Evolutionary conservation across 345 rosid genomes (phyloP), one percentile per base, ranked within the genome.

Genomic region (Dipteronia dyeriana): DNA sequence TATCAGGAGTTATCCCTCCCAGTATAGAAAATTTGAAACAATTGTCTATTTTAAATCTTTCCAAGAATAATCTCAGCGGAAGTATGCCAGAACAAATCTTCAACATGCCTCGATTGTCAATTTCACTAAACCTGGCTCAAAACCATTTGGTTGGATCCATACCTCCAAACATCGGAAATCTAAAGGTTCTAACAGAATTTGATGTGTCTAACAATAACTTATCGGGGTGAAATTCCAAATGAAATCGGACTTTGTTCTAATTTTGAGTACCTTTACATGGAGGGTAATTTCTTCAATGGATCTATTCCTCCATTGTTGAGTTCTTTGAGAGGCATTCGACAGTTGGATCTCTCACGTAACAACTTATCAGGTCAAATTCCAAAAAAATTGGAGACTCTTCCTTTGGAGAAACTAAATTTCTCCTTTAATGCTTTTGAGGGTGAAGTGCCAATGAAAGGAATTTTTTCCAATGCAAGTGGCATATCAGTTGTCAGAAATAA

Each of bases 1-100:
- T 86, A 0, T 29, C 60, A 47, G 87, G 87, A 26, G 49, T 2
- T 0, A 71, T 86, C 23, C 82, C 85, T 69, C n/a, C 49, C 0
- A 62, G 73, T 51, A 10, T 82, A 0, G 80, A 78, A 10, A 63
- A 51, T 9, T 75, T 74, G 56, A 59, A 57, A 34, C 49, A 12
- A 4, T 41, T 83, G 41, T 1, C 12, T 8, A 4, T 3, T 5
- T 10, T 81, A 0, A 14, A 76, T 16, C 75, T 86, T 39, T 75
- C 6, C 4, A 5, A 4, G 0, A 34, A 34, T 34, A 0, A 34
- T 6, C 38, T 34, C 1, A 34, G 6, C 0, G 38, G 6, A 31
- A 31, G 5, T 31, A 3, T 31, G 3, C 38, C 38, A 0, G 38
- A 31, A 31, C 5, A 31, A 31, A 5, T 34, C 38, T 34, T 34